A percentile compares a stretch with the other conserved stretches of the same genome.
phyloP scores from a whole-genome alignment of 345 rosid species.

The Pseudoturritis turrita region DNA sequence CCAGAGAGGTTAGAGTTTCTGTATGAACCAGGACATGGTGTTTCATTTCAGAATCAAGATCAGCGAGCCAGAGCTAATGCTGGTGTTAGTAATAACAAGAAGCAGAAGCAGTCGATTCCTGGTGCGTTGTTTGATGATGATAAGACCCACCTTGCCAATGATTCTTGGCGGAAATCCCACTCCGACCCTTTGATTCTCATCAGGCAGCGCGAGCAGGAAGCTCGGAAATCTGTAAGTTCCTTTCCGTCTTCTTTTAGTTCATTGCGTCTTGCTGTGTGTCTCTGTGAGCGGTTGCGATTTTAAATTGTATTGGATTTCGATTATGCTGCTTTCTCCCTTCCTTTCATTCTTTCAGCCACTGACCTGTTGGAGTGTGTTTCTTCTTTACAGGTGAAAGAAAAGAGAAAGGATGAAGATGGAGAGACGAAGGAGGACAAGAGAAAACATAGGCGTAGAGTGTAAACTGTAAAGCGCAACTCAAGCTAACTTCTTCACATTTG shows the following conservation, averaged over 20 bases:
- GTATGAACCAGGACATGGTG: conserved; percentile 63
- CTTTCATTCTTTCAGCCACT: neutral
- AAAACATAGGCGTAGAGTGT: conserved; percentile 23
- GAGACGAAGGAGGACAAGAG: conserved; percentile 23
- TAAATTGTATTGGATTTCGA: neutral
- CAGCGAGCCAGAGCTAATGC: conserved; percentile 17
- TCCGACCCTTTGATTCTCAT: conserved; percentile 77
- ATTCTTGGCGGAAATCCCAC: conserved; percentile 74
- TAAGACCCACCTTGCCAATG: conserved; percentile 59
- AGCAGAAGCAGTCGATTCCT: conserved; percentile 37
- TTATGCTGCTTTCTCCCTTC: neutral
- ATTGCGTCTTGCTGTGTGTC: no score
- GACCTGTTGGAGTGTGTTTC: neutral
- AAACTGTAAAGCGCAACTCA: conserved; percentile 40
- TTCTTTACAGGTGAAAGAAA: conserved; percentile 33
- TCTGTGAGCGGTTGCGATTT: neutral
- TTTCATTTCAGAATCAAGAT: conserved; percentile 55
- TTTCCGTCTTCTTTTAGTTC: neutral
- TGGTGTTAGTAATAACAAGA: neutral
- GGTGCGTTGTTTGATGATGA: conserved; percentile 84
- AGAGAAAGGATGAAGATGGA: conserved; percentile 34
- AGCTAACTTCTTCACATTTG: no score
- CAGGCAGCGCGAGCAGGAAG: conserved; percentile 76
- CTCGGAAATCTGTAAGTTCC: conserved; percentile 61
- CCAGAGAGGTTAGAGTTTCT: conserved; percentile 80